Evolutionary conservation across 345 rosid genomes (phyloP), one percentile per base, ranked within the genome.

Genomic region (Murraya paniculata): DNA sequence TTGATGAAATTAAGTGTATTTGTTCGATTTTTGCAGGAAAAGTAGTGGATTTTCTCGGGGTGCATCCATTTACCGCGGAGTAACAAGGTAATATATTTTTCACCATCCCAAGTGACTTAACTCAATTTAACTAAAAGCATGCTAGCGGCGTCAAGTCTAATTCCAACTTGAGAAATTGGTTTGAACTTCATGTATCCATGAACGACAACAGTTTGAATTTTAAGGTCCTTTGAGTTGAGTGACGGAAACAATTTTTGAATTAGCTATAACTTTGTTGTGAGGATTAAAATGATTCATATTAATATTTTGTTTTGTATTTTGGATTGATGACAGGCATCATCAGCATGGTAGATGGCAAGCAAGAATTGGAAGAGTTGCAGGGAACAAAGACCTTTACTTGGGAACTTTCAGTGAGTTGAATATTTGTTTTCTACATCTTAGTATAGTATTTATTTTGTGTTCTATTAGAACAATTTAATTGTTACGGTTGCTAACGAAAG

Each of bases 281-380:
- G 36, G 27, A 18, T n/a, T 19, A 27, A 64, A 24, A 24, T 55
- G 31, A n/a, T 50, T 41, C 24, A 56, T 41, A 6, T 33, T 30
- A 4, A 56, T 53, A n/a, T 64, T 50, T 71, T 41, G 27, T 61
- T 6, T 65, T 4, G 50, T 59, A 24, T 61, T 76, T 66, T 57
- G 27, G 39, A 50, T 39, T 76, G 36, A 3, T 13, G 62, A 21
- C 76, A 93, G 98, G 82, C 99, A 95, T 80, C 99, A 95, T 77
- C 99, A 95, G 79, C 98, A 95, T 80, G 99, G 99, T 69, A 88
- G 98, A 84, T 95, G 98, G 99, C 99, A 95, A 83, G 99, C 99
- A 56, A 93, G 99, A 80, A 95, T 95, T 45, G 99, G 98, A 58
- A 85, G 99, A 85, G 99, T 95, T 33, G 99, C 98, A 0, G 99